These are phyloP conservation scores for Grosmannia huntii DNA, from an alignment of 2,329 filamentous ascomycete genomes.

Conservation along the genomic window DNA sequence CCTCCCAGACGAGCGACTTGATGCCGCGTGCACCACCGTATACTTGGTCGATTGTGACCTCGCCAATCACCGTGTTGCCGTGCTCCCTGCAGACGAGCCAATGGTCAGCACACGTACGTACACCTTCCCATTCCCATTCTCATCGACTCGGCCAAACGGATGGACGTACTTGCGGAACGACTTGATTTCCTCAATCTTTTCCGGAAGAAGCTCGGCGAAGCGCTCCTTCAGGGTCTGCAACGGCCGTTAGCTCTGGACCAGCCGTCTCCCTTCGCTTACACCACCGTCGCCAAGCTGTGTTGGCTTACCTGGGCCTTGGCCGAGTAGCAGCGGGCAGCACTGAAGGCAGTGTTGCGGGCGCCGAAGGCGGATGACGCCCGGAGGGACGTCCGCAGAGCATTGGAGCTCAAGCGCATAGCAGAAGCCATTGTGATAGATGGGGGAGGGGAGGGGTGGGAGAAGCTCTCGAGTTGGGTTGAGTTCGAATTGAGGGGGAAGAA, in stretches of 20 bases:
- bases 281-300: background rate
- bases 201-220: conserved; percentile 89
- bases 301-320: conserved; percentile 68
- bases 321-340: conserved; percentile 80
- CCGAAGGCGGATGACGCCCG: conserved; percentile 49
- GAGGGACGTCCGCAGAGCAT: conserved; percentile 68
- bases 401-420: conserved; percentile 66
- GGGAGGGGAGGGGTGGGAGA: conserved; percentile 7
- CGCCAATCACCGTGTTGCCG: conserved; percentile 88
- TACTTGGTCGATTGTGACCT: conserved; percentile 98
- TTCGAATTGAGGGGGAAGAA: conserved; percentile 13
- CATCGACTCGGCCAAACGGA: background rate
- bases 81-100: conserved; percentile 53
- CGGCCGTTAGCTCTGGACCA: background rate
- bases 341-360: conserved; percentile 61
- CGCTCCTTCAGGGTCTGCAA: conserved; percentile 91
- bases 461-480: conserved; percentile 18
- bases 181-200: conserved; percentile 99
- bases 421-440: conserved; percentile 55
- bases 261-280: background rate
- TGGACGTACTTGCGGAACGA: conserved; percentile 75
- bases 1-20: conserved; percentile 97
- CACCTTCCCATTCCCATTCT: background rate
- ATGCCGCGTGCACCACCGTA: conserved; percentile 98
- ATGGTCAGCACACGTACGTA: background rate